phyloP scores from a whole-genome alignment of 2,329 filamentous ascomycete genomes.

The Aspergillus oerlinghausenensis region DNA sequence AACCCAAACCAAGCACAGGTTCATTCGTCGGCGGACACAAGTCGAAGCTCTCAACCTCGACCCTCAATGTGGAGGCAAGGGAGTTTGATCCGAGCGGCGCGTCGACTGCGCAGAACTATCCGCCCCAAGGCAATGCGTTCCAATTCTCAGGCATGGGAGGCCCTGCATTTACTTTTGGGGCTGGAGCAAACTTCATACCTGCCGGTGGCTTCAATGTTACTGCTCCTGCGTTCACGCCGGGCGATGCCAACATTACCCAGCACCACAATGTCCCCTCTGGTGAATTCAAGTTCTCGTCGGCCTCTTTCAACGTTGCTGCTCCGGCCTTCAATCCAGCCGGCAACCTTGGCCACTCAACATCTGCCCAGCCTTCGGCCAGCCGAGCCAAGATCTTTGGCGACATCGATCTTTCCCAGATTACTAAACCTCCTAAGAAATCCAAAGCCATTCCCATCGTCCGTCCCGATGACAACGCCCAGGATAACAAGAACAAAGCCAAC shows the following conservation, averaged over 20 bases:
- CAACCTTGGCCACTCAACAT: constrained; percentile 23
- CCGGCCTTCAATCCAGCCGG: constrained; percentile 66
- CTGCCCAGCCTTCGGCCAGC: constrained; percentile 16
- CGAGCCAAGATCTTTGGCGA: constrained; percentile 60
- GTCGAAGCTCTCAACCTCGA: constrained; percentile 67
- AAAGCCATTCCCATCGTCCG: constrained; percentile 80
- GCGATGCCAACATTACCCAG: constrained; percentile 10
- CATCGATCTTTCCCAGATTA: constrained; percentile 59
- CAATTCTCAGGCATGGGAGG: constrained; percentile 32
- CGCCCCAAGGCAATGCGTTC: constrained; percentile 42
- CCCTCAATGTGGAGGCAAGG: constrained; percentile 81
- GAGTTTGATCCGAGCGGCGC: constrained; percentile 67
- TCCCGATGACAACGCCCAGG: constrained; percentile 53
- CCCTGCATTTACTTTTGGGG: constrained; percentile 27
- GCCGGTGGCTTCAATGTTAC: constrained; percentile 61
- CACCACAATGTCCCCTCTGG: constrained; percentile 18
- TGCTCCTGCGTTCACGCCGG: constrained; percentile 67
- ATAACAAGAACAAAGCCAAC: constrained; percentile 32
- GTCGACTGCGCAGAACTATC: constrained; percentile 44
- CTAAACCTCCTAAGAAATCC: constrained; percentile 64
- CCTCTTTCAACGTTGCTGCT: constrained; percentile 70
- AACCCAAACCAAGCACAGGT: constrained; percentile 26
- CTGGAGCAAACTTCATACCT: constrained; percentile 26
- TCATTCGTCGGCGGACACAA: constrained; percentile 52
- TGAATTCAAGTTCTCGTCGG: constrained; percentile 62